These are phyloP conservation scores for Botrytis galanthina DNA, from an alignment of 2,329 filamentous ascomycete species.

Conservation along the genomic window DNA sequence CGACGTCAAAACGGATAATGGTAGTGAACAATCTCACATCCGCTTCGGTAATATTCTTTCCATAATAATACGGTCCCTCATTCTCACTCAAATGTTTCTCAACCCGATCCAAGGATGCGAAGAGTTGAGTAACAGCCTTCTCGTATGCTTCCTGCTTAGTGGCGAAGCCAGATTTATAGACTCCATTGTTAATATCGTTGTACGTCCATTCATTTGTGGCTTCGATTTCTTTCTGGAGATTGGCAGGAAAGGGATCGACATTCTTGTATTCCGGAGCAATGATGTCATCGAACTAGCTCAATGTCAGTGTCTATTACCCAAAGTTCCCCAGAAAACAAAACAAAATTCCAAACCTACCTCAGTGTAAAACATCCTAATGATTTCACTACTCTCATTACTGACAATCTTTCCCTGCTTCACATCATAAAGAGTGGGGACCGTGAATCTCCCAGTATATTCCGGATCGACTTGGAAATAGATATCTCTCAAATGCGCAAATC, in stretches of 20 bases:
- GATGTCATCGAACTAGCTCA: conserved; percentile 69
- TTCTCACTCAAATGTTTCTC: conserved; percentile 63
- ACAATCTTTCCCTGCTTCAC: conserved; percentile 67
- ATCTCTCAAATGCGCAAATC: conserved; percentile 64
- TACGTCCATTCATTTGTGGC: conserved; percentile 80
- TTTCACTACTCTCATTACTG: conserved; percentile 80
- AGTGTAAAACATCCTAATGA: conserved; percentile 78
- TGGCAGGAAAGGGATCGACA: conserved; percentile 65
- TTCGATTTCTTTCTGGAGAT: conserved; percentile 67
- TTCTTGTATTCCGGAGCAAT: conserved; percentile 57
- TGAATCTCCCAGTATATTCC: conserved; percentile 66
- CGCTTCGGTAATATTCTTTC: conserved; percentile 72
- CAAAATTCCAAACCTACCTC: conserved; percentile 57
- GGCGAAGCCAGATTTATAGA: conserved; percentile 79
- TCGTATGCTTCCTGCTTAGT: conserved; percentile 82
- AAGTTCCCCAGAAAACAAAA: not conserved
- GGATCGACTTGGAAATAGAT: conserved; percentile 66
- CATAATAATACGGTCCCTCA: conserved; percentile 70
- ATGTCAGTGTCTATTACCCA: conserved; percentile 3
- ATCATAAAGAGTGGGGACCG: conserved; percentile 67
- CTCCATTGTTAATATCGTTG: conserved; percentile 67
- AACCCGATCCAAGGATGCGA: conserved; percentile 71
- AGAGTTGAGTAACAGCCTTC: conserved; percentile 66
- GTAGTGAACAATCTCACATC: conserved; percentile 72
- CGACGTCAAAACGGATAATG: conserved; percentile 64